Percentiles rank a stretch among this genome's conserved stretches.
Conservation (phyloP, 768 basidiomycete species). For the Termitomyces sp. region DNA sequence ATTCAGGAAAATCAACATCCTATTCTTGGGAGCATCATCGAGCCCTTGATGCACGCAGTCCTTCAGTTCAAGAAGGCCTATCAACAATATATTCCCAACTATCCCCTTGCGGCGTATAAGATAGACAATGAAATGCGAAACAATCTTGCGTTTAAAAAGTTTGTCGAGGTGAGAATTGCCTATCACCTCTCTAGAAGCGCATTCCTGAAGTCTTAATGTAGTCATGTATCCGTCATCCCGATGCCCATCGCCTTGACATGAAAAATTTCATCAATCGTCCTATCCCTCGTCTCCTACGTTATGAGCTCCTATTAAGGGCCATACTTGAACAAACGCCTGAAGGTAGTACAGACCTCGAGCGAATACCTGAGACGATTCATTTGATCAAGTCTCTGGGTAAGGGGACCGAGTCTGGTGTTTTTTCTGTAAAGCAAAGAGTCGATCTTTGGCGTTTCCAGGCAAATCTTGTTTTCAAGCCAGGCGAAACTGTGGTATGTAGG, state of each 20-base stretch:
- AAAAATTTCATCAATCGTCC: conserved; percentile 91
- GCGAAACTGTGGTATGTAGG: conserved; percentile 53
- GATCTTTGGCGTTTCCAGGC: conserved; percentile 82
- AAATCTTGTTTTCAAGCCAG: conserved; percentile 71
- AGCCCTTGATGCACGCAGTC: conserved; percentile 80
- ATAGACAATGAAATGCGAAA: conserved; percentile 84
- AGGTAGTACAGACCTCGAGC: conserved; percentile 72
- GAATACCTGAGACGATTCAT: conserved; percentile 81
- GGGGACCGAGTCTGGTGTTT: conserved; percentile 82
- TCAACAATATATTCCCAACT: conserved; percentile 86
- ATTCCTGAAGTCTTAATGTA: conserved; percentile 6
- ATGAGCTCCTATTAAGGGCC: conserved; percentile 76
- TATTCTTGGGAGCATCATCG: conserved; percentile 70
- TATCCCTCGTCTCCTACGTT: conserved; percentile 84
- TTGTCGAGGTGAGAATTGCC: conserved; percentile 58
- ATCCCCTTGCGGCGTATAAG: conserved; percentile 83
- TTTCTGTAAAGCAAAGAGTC: conserved; percentile 81
- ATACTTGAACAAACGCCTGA: conserved; percentile 74
- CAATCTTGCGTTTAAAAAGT: conserved; percentile 73
- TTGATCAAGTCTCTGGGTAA: conserved; percentile 85
- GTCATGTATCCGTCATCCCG: conserved; percentile 55
- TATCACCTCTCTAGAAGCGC: not conserved
- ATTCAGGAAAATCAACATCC: conserved; percentile 88
- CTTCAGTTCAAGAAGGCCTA: conserved; percentile 91
- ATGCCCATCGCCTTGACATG: conserved; percentile 82